Evolutionary conservation across 78 protist species (phyloP).

Genomic region (Guillardia theta): DNA sequence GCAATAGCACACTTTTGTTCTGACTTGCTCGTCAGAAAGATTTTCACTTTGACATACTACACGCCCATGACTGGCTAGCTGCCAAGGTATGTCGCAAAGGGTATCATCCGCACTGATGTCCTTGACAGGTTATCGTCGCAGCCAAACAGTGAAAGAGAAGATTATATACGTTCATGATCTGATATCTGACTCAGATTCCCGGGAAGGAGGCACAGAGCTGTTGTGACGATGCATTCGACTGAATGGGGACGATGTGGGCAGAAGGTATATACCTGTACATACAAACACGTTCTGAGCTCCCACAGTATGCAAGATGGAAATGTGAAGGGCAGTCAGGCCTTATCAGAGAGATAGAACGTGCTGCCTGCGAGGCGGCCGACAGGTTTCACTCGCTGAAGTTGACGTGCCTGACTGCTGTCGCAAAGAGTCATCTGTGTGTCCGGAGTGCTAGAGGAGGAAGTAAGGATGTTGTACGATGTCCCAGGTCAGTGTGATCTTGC

Average conservation of each 20-base stretch:
- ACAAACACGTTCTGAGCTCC: not conserved
- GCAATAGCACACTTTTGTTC: too few relatives aligned
- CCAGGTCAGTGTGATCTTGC: too few relatives aligned
- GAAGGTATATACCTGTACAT: not conserved
- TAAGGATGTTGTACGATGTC: not conserved
- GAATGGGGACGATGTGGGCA: not conserved
- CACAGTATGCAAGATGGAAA: not conserved
- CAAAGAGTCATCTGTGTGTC: slow-evolving; percentile 17
- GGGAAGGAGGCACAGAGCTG: too few relatives aligned
- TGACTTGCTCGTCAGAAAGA: too few relatives aligned
- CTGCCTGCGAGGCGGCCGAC: not conserved
- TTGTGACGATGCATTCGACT: not conserved
- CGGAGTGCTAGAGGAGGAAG: not conserved
- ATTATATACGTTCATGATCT: too few relatives aligned
- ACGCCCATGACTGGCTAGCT: slow-evolving; percentile 21
- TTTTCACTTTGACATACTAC: not conserved
- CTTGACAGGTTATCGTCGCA: too few relatives aligned
- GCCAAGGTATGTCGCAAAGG: not conserved
- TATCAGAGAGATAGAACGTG: not conserved
- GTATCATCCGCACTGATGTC: too few relatives aligned
- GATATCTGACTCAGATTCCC: too few relatives aligned
- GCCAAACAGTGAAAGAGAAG: too few relatives aligned
- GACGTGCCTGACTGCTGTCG: too few relatives aligned
- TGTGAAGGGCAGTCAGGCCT: not conserved
- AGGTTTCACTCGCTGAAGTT: too few relatives aligned